Evolutionary conservation across 2,329 filamentous ascomycete genomes (phyloP), one percentile per base, ranked within the genome.

Genomic region (Fusarium sp.): DNA sequence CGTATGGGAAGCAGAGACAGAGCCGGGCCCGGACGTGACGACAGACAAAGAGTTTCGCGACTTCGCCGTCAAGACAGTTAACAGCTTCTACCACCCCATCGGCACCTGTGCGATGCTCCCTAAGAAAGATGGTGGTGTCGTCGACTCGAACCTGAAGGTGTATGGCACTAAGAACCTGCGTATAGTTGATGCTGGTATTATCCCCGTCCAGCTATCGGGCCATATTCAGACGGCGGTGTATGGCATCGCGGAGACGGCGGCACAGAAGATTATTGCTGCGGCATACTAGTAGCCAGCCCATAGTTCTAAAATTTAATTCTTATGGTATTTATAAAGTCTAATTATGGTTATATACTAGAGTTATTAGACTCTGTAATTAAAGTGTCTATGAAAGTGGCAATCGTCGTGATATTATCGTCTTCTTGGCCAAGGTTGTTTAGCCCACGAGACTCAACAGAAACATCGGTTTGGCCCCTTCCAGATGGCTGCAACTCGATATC

Each of bases 401-500:
- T 58, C 14, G 59, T 64, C 7, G 40, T 57, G 7, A 64, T 42
- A 6, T 46, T 28, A 4, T 22, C 28, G 17, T 64, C 59, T 2
- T 7, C 7, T 1, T 21, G 52, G 3, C 22, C 17, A 1, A 40
- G 21, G 21, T 50, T 56, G 9, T 57, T 40, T 15, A 42, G 10
- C 13, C 40, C 40, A 13, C 62, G 59, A 22, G 62, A 65, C 31
- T 58, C 39, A 7, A 65, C 62, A 13, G 52, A 65, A 19, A 65
- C 62, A 36, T 65, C 62, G 3, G 45, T 64, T 17, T 36, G 64
- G 2, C 62, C 62, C 45, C 59, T 46, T 7, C 62, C 62, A 5
- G 28, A 51, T 3, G 62, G 62, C 0, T 64, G 59, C 4, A 65
- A 14, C 34, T 58, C 59, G 17, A 65, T 64, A 0, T 22, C 31